A percentile compares a stretch with the other conserved stretches of the same genome.
These are phyloP conservation scores for Pichia gijzeniarum DNA, from an alignment of 805 yeast species.

Conservation along the genomic window DNA sequence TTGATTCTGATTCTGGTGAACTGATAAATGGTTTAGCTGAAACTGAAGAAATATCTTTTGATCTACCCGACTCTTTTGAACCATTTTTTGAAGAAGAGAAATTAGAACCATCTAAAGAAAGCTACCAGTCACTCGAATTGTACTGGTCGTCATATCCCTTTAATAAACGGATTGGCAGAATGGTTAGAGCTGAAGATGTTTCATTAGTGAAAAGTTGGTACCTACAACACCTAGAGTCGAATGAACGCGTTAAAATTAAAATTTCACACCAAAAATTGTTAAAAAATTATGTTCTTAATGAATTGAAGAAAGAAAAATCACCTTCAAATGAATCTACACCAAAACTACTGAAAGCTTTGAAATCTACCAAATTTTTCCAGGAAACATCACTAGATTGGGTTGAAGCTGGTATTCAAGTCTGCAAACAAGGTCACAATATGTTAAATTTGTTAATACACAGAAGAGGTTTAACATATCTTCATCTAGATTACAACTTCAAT, in stretches of 20 bases:
- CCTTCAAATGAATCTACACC: conserved; percentile 42
- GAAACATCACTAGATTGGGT: conserved; percentile 95
- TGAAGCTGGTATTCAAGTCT: conserved; percentile 93
- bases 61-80: conserved; percentile 30
- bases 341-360: conserved; percentile 57
- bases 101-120: conserved; percentile 38
- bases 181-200: conserved; percentile 83
- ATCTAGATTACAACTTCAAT: conserved; percentile 92
- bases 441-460: conserved; percentile 82
- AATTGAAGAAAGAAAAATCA: conserved; percentile 44
- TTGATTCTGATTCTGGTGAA: conserved; percentile 25
- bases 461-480: conserved; percentile 85
- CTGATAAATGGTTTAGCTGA: conserved; percentile 32
- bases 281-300: conserved; percentile 67
- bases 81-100: conserved; percentile 48
- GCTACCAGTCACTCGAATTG: conserved; percentile 55
- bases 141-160: conserved; percentile 85
- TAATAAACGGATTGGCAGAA: conserved; percentile 64
- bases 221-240: conserved; percentile 51
- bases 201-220: conserved; percentile 82
- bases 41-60: conserved; percentile 25
- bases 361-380: conserved; percentile 81
- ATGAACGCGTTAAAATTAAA: conserved; percentile 67
- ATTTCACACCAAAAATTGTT: conserved; percentile 87
- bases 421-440: conserved; percentile 93